Evolutionary conservation across 495 filamentous ascomycete species (phyloP).

Genomic region (Podospora sp.): DNA sequence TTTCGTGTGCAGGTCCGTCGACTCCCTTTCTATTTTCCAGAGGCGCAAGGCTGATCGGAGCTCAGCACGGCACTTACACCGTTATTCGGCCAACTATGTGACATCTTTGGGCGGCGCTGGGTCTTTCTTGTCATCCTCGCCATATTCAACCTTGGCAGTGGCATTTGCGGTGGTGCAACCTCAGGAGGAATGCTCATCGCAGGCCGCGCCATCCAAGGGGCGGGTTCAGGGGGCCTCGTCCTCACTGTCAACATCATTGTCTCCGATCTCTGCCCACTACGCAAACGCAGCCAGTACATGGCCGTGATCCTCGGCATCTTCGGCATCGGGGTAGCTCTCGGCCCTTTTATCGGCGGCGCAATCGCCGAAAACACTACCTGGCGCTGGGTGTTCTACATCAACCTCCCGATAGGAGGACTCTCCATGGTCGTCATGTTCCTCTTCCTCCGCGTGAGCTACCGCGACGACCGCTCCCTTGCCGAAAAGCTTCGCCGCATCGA

Average conservation of each 20-base stretch:
- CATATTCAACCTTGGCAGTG: constrained; percentile 48
- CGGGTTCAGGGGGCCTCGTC: constrained; percentile 75
- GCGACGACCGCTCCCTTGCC: constrained; percentile 16
- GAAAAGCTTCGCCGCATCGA: constrained; percentile 36
- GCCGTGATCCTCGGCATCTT: constrained; percentile 49
- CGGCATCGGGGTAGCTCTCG: constrained; percentile 66
- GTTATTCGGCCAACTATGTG: constrained; percentile 24
- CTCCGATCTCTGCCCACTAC: constrained; percentile 70
- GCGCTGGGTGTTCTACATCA: constrained; percentile 46
- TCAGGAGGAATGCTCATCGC: constrained; percentile 63
- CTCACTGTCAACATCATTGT: constrained; percentile 67
- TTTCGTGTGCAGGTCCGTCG: constrained; percentile 31
- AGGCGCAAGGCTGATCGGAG: background rate
- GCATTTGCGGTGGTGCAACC: constrained; percentile 41
- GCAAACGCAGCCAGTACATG: constrained; percentile 59
- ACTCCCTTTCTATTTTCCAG: background rate
- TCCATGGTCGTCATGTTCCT: constrained; percentile 33
- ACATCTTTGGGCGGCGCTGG: constrained; percentile 29
- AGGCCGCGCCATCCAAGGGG: constrained; percentile 74
- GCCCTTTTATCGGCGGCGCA: constrained; percentile 75
- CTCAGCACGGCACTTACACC: constrained; percentile 24
- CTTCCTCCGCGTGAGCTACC: constrained; percentile 37
- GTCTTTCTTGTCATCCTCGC: constrained; percentile 26
- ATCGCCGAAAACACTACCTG: constrained; percentile 54
- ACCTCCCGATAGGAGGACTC: constrained; percentile 36